Percentiles rank a stretch among this genome's conserved stretches.
Conservation (phyloP, 2,329 filamentous ascomycete species). For the Colletotrichum truncatum region DNA sequence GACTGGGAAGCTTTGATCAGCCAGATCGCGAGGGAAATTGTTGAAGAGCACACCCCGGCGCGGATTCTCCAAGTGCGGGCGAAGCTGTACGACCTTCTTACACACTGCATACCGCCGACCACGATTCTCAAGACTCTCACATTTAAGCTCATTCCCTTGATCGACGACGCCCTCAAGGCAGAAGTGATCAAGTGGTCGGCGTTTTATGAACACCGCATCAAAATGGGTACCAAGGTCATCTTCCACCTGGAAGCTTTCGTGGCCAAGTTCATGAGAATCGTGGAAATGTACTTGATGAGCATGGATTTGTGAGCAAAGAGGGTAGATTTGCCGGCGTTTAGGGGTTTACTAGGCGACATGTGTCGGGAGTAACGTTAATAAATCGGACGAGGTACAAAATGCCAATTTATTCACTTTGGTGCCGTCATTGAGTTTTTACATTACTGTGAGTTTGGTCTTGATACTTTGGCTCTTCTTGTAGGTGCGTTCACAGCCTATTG, state of each 20-base stretch:
- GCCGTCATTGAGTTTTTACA: too few relatives aligned
- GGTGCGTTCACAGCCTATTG: too few relatives aligned
- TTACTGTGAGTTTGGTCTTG: too few relatives aligned
- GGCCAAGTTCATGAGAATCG: constrained; percentile 96
- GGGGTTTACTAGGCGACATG: constrained; percentile 7
- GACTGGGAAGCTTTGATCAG: constrained; percentile 96
- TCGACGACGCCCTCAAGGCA: constrained; percentile 89
- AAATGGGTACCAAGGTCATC: constrained; percentile 92
- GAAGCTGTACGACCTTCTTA: constrained; percentile 96
- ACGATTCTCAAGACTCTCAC: constrained; percentile 94
- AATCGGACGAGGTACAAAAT: constrained; percentile 5
- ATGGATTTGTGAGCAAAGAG: constrained; percentile 70
- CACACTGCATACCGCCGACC: constrained; percentile 95
- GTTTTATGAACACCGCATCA: constrained; percentile 96
- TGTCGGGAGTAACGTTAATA: not conserved
- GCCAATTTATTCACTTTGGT: not conserved
- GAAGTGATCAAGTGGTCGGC: constrained; percentile 96
- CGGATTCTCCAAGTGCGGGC: constrained; percentile 88
- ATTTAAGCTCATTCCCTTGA: constrained; percentile 87
- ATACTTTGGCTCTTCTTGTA: too few relatives aligned
- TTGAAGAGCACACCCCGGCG: constrained; percentile 90
- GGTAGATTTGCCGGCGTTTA: constrained; percentile 36
- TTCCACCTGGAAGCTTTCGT: constrained; percentile 99
- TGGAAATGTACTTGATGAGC: constrained; percentile 91
- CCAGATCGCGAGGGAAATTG: constrained; percentile 91